A percentile compares a stretch with the other conserved stretches of the same genome.
These are phyloP conservation scores for Sporisorium iseilematis-ciliati DNA, from an alignment of 1,284 basidiomycete genomes.

Conservation along the genomic window DNA sequence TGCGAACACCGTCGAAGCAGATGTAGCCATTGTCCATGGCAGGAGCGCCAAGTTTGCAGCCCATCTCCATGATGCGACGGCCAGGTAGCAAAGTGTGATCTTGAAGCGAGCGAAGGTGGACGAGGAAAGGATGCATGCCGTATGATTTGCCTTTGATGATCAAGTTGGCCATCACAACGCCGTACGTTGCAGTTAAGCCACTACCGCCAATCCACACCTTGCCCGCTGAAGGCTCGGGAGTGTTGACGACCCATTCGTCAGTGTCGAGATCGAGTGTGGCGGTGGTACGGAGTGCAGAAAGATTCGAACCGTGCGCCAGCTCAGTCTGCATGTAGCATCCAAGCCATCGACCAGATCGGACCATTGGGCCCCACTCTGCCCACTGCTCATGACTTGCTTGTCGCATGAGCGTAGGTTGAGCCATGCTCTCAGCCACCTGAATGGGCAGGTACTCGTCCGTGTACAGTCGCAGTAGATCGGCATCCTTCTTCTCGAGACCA, in stretches of 20 bases:
- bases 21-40: constrained; percentile 61
- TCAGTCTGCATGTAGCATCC: constrained; percentile 63
- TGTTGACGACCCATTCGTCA: constrained; percentile 56
- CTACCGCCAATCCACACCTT: constrained; percentile 61
- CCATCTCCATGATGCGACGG: constrained; percentile 54
- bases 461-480: constrained; percentile 53
- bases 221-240: constrained; percentile 51
- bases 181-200: constrained; percentile 58
- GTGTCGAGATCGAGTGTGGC: constrained; percentile 46
- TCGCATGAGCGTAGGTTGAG: constrained; percentile 54
- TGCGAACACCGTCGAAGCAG: constrained; percentile 50
- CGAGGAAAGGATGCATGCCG: constrained; percentile 64
- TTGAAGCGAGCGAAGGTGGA: constrained; percentile 52
- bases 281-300: constrained; percentile 57
- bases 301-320: constrained; percentile 57
- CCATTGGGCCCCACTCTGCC: constrained; percentile 51
- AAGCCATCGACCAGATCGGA: constrained; percentile 50
- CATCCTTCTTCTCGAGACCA: constrained; percentile 57
- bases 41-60: constrained; percentile 55
- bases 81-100: constrained; percentile 54
- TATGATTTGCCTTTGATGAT: constrained; percentile 49
- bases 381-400: constrained; percentile 56
- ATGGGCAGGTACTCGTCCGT: constrained; percentile 60
- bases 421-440: constrained; percentile 61
- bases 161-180: constrained; percentile 58